phyloP scores from a whole-genome alignment of 352 stramenopile genomes.

The Saprolegnia parasitica region DNA sequence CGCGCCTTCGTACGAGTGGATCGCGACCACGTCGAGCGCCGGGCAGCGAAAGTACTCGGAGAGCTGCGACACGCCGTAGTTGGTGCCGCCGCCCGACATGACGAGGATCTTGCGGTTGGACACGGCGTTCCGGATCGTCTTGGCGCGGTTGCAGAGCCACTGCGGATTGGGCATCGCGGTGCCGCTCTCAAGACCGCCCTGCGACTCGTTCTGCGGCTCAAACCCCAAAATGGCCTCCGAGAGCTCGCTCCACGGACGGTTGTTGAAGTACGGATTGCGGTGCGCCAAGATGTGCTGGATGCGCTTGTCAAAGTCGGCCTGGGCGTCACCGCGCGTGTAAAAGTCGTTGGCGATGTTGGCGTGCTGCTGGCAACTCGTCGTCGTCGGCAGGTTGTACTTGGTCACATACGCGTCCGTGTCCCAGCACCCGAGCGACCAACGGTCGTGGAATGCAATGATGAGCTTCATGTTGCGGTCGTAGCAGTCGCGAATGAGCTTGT shows the following conservation, averaged over 20 bases:
- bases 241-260: slow-evolving; percentile 7
- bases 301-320: slow-evolving; percentile 20
- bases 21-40: neutral
- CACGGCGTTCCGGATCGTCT: neutral
- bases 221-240: slow-evolving; percentile 17
- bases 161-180: neutral
- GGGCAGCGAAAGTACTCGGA: neutral
- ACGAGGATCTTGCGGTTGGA: slow-evolving; percentile 12
- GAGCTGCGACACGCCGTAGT: slow-evolving; percentile 2
- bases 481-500: slow-evolving; percentile 15
- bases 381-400: slow-evolving; percentile 8
- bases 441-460: slow-evolving; percentile 23
- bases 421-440: slow-evolving; percentile 13
- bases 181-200: neutral
- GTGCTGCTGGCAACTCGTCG: neutral
- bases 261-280: slow-evolving; percentile 12
- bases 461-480: slow-evolving; percentile 13
- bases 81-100: slow-evolving; percentile 19
- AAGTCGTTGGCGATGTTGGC: slow-evolving; percentile 7
- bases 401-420: slow-evolving; percentile 20
- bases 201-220: slow-evolving; percentile 24
- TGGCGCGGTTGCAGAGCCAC: slow-evolving; percentile 15
- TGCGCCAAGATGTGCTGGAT: slow-evolving; percentile 11
- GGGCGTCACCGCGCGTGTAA: neutral
- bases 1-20: slow-evolving; percentile 15